Evolutionary conservation across 805 yeast genomes (phyloP).

Genomic region (Candida maesae): DNA sequence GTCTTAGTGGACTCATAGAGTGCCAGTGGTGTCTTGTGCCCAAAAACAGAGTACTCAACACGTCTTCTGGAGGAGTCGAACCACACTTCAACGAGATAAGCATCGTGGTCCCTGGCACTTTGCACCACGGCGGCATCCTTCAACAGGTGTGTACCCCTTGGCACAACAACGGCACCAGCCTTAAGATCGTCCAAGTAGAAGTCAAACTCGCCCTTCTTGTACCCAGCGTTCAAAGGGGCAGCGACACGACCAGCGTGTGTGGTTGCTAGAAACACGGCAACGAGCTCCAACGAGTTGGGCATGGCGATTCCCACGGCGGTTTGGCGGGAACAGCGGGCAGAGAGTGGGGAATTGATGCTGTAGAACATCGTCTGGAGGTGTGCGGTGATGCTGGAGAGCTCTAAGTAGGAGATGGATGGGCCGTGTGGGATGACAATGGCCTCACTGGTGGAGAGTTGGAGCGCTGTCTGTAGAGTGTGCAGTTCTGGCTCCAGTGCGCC

Average conservation of each 20-base stretch:
- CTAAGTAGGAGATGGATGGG: slow-evolving; percentile 41
- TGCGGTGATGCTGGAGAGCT: slow-evolving; percentile 41
- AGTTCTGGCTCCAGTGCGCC: slow-evolving; percentile 6
- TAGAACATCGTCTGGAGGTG: slow-evolving; percentile 47
- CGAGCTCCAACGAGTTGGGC: slow-evolving; percentile 58
- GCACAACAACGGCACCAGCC: slow-evolving; percentile 55
- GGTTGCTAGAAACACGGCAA: slow-evolving; percentile 51
- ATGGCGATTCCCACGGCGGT: slow-evolving; percentile 55
- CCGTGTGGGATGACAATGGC: slow-evolving; percentile 48
- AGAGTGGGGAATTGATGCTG: slow-evolving; percentile 40
- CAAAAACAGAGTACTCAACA: slow-evolving; percentile 39
- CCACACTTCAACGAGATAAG: slow-evolving; percentile 50
- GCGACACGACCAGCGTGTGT: slow-evolving; percentile 56
- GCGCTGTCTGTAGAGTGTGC: slow-evolving; percentile 34
- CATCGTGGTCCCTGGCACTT: slow-evolving; percentile 46
- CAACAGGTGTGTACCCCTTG: slow-evolving; percentile 42
- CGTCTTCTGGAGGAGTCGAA: slow-evolving; percentile 38
- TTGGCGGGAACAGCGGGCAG: slow-evolving; percentile 32
- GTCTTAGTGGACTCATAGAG: slow-evolving; percentile 27
- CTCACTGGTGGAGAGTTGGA: slow-evolving; percentile 33
- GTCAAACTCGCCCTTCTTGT: slow-evolving; percentile 57
- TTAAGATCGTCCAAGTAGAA: slow-evolving; percentile 60
- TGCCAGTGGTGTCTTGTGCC: slow-evolving; percentile 23
- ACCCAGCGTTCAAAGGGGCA: slow-evolving; percentile 66
- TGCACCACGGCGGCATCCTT: slow-evolving; percentile 40